These are phyloP conservation scores for Viola pubescens DNA, from an alignment of 441 rosid species.

Conservation along the genomic window DNA sequence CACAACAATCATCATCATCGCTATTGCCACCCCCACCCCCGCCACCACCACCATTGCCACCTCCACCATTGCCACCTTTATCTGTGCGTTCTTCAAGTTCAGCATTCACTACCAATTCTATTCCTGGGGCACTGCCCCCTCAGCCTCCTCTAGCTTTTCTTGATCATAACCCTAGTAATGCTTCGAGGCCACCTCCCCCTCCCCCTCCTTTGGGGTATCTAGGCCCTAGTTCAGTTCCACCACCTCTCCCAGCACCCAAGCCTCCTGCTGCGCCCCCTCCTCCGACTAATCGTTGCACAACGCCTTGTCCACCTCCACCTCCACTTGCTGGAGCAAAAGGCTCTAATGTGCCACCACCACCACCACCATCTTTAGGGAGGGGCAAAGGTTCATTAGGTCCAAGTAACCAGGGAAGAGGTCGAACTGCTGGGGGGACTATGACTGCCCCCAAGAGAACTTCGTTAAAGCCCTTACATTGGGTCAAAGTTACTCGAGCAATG, in stretches of 20 bases:
- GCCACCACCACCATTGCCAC: conserved; percentile 7
- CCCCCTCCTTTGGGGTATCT: conserved; percentile 22
- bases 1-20: conserved; percentile 8
- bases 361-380: conserved; percentile 59
- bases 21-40: conserved; percentile 24
- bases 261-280: conserved; percentile 40
- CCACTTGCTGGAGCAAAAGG: conserved; percentile 48
- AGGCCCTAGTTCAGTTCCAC: conserved; percentile 25
- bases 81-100: neutral
- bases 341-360: conserved; percentile 57
- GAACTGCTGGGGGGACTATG: conserved; percentile 37
- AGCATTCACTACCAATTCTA: neutral
- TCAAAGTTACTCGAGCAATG: conserved; percentile 84
- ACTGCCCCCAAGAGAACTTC: conserved; percentile 55
- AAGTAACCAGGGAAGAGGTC: conserved; percentile 44
- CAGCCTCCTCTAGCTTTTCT: conserved; percentile 24
- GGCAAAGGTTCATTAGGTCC: conserved; percentile 45
- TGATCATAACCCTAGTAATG: conserved; percentile 11
- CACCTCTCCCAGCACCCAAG: conserved; percentile 57
- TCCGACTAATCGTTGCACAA: conserved; percentile 25
- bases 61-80: conserved; percentile 10
- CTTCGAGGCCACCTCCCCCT: conserved; percentile 15
- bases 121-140: conserved; percentile 12
- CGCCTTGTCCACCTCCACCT: conserved; percentile 47
- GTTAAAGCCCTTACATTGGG: conserved; percentile 95